Percentiles rank a stretch among this genome's conserved stretches.
Conservation (phyloP, 2,329 filamentous ascomycete species). For the Cladosporium velox region DNA sequence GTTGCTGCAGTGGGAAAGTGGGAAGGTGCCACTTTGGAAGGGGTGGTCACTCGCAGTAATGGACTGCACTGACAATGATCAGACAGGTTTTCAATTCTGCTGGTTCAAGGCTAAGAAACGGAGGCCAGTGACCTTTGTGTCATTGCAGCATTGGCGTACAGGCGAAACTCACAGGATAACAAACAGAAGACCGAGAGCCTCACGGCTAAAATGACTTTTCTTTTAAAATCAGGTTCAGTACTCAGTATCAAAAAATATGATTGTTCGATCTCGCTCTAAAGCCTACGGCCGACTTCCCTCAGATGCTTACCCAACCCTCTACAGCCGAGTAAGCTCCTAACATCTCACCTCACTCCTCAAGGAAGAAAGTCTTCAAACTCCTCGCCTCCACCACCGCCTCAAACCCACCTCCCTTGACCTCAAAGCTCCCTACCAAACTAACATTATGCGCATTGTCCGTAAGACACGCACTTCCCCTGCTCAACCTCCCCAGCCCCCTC, state of each 20-base stretch:
- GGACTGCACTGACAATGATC: not conserved
- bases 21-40: no score
- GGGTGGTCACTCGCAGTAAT: not conserved
- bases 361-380: slow-evolving; percentile 29
- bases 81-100: not conserved
- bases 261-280: no score
- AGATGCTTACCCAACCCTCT: no score
- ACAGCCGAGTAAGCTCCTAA: not conserved
- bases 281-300: no score
- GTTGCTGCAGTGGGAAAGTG: not conserved
- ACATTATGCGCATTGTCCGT: slow-evolving; percentile 30
- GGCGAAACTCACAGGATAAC: not conserved
- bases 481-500: not conserved
- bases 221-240: not conserved
- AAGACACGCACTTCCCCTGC: slow-evolving; percentile 24
- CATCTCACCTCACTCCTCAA: not conserved
- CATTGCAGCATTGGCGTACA: not conserved
- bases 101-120: no score
- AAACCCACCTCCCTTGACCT: slow-evolving; percentile 19
- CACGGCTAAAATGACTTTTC: not conserved
- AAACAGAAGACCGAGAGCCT: not conserved
- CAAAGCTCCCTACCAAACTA: slow-evolving; percentile 15
- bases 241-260: no score
- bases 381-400: slow-evolving; percentile 25
- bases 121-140: no score